phyloP scores from a whole-genome alignment of 441 rosid species.

The Erysimum cheiri region DNA sequence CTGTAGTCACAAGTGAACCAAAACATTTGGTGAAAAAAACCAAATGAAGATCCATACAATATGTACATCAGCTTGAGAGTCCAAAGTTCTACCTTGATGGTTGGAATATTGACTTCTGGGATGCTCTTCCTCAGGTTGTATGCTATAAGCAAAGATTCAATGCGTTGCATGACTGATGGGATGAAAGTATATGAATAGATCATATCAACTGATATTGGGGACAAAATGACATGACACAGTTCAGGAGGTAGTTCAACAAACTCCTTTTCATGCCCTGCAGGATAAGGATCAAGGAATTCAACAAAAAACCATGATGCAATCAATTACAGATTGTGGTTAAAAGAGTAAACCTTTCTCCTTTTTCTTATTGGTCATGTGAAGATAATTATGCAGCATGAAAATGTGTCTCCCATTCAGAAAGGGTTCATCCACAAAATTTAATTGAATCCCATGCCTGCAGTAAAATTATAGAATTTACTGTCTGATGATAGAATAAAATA shows the following conservation, averaged over 20 bases:
- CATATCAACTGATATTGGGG: constrained; percentile 73
- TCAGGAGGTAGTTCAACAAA: constrained; percentile 91
- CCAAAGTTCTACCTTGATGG: constrained; percentile 60
- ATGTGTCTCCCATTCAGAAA: constrained; percentile 66
- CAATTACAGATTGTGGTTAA: neutral
- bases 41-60: neutral
- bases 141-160: constrained; percentile 84
- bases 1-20: constrained; percentile 43
- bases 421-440: constrained; percentile 49
- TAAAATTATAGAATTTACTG: constrained; percentile 12
- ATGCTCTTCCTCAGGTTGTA: constrained; percentile 61
- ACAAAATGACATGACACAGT: constrained; percentile 63
- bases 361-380: constrained; percentile 47
- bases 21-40: constrained; percentile 17
- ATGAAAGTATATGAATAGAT: constrained; percentile 74
- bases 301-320: constrained; percentile 18
- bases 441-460: constrained; percentile 62
- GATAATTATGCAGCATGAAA: constrained; percentile 61
- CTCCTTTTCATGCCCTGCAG: constrained; percentile 59
- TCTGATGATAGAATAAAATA: neutral
- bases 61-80: neutral
- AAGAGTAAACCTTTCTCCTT: constrained; percentile 62
- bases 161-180: constrained; percentile 79
- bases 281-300: constrained; percentile 2
- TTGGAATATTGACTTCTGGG: constrained; percentile 63